Evolutionary conservation across 2,329 filamentous ascomycete genomes (phyloP).

Genomic region (Trichoderma breve): DNA sequence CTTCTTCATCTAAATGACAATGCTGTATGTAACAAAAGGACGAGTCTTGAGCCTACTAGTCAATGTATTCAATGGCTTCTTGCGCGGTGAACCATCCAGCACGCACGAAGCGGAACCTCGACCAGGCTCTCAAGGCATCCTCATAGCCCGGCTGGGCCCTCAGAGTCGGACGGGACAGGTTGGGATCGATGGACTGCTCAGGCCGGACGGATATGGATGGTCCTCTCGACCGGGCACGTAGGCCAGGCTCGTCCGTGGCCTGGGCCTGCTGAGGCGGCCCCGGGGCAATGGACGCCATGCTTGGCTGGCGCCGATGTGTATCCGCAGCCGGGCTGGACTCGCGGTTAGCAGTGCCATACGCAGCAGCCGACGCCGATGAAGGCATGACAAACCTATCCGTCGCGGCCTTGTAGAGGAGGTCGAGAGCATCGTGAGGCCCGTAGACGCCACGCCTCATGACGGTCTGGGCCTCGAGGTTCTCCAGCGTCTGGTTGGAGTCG

Average conservation of each 20-base stretch:
- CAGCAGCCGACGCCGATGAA: constrained; percentile 19
- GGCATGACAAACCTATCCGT: constrained; percentile 53
- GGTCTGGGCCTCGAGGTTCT: constrained; percentile 63
- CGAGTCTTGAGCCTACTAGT: constrained; percentile 63
- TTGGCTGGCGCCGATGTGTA: constrained; percentile 33
- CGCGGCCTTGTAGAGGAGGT: constrained; percentile 85
- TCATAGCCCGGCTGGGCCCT: constrained; percentile 55
- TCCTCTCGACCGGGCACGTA: constrained; percentile 11
- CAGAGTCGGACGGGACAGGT: constrained; percentile 43
- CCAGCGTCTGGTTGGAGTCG: constrained; percentile 59
- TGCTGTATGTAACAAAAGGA: background rate
- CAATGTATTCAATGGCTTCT: constrained; percentile 90
- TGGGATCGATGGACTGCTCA: constrained; percentile 45
- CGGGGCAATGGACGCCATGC: constrained; percentile 28
- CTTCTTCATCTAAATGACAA: background rate
- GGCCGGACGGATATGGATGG: constrained; percentile 21
- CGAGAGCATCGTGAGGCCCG: constrained; percentile 87
- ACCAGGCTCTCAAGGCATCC: constrained; percentile 83
- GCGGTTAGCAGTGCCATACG: constrained; percentile 13
- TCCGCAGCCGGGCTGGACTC: constrained; percentile 25
- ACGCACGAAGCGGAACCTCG: constrained; percentile 87
- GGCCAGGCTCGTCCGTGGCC: background rate
- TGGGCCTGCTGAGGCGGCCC: constrained; percentile 23
- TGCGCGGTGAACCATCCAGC: constrained; percentile 94
- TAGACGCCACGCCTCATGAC: constrained; percentile 74